phyloP scores from a whole-genome alignment of 805 yeast species.

The Monosporozyma solicola region DNA sequence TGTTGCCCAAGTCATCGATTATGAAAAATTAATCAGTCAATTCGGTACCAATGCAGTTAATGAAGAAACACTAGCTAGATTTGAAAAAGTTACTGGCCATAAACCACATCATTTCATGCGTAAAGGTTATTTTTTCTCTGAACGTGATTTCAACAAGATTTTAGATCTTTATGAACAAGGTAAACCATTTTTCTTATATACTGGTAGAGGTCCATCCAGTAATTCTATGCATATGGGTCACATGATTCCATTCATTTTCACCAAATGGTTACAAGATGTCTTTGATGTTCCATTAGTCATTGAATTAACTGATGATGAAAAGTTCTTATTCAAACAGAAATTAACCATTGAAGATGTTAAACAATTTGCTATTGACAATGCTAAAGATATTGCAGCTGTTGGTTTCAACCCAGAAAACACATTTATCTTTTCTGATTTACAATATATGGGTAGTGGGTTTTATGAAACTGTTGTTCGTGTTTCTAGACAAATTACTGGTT shows the following conservation, averaged over 20 bases:
- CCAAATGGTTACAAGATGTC: constrained; percentile 97
- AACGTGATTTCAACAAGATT: constrained; percentile 71
- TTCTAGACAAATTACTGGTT: constrained; percentile 89
- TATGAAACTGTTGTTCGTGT: constrained; percentile 90
- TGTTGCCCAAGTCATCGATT: constrained; percentile 80
- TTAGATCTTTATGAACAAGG: constrained; percentile 88
- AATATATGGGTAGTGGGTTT: constrained; percentile 87
- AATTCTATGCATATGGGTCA: constrained; percentile 96
- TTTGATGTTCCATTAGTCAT: constrained; percentile 92
- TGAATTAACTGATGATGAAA: constrained; percentile 94
- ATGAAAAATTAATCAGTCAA: constrained; percentile 74
- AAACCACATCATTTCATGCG: constrained; percentile 85
- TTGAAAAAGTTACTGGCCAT: constrained; percentile 75
- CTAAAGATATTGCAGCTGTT: constrained; percentile 85
- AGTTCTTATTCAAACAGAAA: constrained; percentile 86
- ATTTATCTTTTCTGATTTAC: constrained; percentile 85
- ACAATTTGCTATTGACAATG: constrained; percentile 68
- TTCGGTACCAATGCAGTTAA: constrained; percentile 78
- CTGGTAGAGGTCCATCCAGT: constrained; percentile 95
- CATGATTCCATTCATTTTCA: constrained; percentile 89
- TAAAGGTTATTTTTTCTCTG: constrained; percentile 88
- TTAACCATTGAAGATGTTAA: constrained; percentile 85
- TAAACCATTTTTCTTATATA: constrained; percentile 88
- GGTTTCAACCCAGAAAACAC: constrained; percentile 95
- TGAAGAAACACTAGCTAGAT: constrained; percentile 63